A percentile compares a stretch with the other conserved stretches of the same genome.
phyloP scores from a whole-genome alignment of 2,329 filamentous ascomycete genomes.

The Fusarium dimerum region DNA sequence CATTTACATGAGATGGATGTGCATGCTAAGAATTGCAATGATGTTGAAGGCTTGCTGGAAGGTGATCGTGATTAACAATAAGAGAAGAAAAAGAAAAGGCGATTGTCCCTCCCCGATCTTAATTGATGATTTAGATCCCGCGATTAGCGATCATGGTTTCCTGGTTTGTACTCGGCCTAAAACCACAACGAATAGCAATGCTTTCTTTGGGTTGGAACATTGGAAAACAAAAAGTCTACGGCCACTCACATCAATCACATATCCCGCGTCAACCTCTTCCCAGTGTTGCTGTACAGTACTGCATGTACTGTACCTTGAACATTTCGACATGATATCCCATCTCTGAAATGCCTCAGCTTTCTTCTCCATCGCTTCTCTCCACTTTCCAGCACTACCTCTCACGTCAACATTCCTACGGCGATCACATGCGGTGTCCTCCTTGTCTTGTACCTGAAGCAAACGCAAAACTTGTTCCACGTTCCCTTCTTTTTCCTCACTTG shows the following conservation, averaged over 20 bases:
- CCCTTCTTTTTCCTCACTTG: no score
- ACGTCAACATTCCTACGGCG: not conserved
- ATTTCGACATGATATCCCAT: not conserved
- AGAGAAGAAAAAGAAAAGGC: no score
- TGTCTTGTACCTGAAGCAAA: not conserved
- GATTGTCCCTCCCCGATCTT: no score
- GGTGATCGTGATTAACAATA: not conserved
- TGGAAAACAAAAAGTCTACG: no score
- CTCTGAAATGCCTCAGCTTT: not conserved
- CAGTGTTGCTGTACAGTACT: not conserved
- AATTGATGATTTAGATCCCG: not conserved
- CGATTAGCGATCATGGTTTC: not conserved
- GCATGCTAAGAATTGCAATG: not conserved
- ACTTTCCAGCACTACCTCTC: not conserved
- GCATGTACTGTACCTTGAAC: not conserved
- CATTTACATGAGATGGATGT: no score
- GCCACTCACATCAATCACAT: constrained; percentile 18
- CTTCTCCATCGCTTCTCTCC: not conserved
- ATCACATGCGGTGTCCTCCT: not conserved
- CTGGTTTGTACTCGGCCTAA: no score
- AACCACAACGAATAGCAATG: no score
- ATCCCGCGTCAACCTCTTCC: constrained; percentile 20
- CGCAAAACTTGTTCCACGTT: not conserved
- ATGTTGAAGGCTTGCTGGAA: not conserved
- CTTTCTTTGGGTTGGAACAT: no score